phyloP scores from a whole-genome alignment of 352 stramenopile genomes.

The Pythium periplocum region DNA sequence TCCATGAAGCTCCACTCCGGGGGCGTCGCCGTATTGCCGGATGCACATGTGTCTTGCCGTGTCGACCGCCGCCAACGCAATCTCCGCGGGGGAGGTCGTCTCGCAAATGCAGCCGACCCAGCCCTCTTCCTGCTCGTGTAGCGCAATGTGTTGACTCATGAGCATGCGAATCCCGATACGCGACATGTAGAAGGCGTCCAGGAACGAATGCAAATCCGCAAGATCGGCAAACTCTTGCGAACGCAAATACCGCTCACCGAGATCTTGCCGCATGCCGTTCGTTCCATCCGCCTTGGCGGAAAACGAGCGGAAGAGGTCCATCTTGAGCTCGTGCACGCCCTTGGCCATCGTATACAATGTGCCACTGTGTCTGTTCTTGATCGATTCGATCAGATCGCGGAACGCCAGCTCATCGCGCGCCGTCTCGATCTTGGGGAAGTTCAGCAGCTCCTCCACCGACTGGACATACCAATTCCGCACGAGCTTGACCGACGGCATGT shows the following conservation, averaged over 20 bases:
- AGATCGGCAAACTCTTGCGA: slow-evolving; percentile 88
- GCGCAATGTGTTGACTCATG: slow-evolving; percentile 98
- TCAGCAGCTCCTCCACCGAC: slow-evolving; percentile 93
- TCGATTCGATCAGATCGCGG: slow-evolving; percentile 91
- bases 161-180: slow-evolving; percentile 99
- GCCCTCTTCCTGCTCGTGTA: slow-evolving; percentile 87
- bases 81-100: slow-evolving; percentile 94
- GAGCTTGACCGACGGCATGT: slow-evolving; percentile 91
- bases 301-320: slow-evolving; percentile 78
- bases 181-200: slow-evolving; percentile 99
- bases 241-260: slow-evolving; percentile 62
- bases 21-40: slow-evolving; percentile 98
- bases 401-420: slow-evolving; percentile 91
- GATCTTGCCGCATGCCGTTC: slow-evolving; percentile 31
- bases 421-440: slow-evolving; percentile 79
- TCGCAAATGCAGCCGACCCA: slow-evolving; percentile 95
- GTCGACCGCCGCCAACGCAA: slow-evolving; percentile 96
- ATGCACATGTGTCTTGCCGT: slow-evolving; percentile 99
- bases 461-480: slow-evolving; percentile 98
- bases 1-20: slow-evolving; percentile 97
- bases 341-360: slow-evolving; percentile 99
- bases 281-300: slow-evolving; percentile 29
- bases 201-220: slow-evolving; percentile 94
- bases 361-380: slow-evolving; percentile 96
- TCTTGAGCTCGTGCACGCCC: slow-evolving; percentile 96